Evolutionary conservation across 1,284 basidiomycete species (phyloP).

Genomic region (Agroathelia rolfsii): DNA sequence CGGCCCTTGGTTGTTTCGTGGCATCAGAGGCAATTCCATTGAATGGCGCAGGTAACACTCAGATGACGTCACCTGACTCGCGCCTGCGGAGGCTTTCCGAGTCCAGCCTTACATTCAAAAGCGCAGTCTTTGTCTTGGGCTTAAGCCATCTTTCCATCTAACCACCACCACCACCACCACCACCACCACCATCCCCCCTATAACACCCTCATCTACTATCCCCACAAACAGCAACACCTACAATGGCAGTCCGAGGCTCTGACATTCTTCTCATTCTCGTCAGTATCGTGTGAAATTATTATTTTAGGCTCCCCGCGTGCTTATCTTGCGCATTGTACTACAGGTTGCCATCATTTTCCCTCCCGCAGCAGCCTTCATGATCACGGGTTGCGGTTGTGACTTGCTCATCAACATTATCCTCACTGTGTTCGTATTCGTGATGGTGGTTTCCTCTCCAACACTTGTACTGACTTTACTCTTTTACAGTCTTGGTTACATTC

Average conservation of each 20-base stretch:
- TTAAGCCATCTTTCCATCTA: slow-evolving; percentile 1
- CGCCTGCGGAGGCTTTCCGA: too few species aligned
- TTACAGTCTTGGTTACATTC: slow-evolving; percentile 16
- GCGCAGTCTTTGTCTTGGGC: slow-evolving; percentile 13
- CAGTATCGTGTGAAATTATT: slow-evolving; percentile 11
- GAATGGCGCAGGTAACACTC: too few species aligned
- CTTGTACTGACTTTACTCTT: too few species aligned
- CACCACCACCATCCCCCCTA: slow-evolving; percentile 17
- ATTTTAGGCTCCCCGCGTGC: slow-evolving; percentile 18
- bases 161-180: neutral
- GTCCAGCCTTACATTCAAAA: too few species aligned
- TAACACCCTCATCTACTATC: neutral
- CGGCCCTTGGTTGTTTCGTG: too few species aligned
- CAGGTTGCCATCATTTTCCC: slow-evolving; percentile 69
- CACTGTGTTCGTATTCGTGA: slow-evolving; percentile 27
- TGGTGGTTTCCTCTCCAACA: too few species aligned
- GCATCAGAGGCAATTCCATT: too few species aligned
- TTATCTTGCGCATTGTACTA: slow-evolving; percentile 24
- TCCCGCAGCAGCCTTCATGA: slow-evolving; percentile 50
- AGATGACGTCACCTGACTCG: too few species aligned
- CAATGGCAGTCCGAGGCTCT: slow-evolving; percentile 32
- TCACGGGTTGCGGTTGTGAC: slow-evolving; percentile 66
- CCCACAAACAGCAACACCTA: neutral
- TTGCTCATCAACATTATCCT: slow-evolving; percentile 59
- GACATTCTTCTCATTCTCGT: slow-evolving; percentile 46